phyloP scores from a whole-genome alignment of 768 basidiomycete genomes.

The Roridomyces roridus region DNA sequence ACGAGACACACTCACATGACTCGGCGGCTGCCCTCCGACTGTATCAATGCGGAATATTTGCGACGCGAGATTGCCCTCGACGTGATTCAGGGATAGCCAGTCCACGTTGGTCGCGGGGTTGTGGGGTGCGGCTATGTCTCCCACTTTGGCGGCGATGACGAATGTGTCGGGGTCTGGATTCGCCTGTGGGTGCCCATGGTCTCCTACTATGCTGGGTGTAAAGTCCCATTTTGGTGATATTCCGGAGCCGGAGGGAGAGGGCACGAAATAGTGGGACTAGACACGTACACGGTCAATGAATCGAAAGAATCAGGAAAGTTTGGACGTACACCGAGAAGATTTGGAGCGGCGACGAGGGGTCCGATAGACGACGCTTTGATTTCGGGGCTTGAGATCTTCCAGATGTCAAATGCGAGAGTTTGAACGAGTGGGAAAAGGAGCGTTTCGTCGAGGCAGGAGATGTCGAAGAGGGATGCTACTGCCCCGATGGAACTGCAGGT shows the following conservation, averaged over 20 bases:
- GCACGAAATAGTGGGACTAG: conserved; percentile 49
- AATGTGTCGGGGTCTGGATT: conserved; percentile 10
- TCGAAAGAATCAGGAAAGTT: conserved; percentile 10
- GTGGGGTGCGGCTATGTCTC: conserved; percentile 33
- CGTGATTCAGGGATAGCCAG: conserved; percentile 41
- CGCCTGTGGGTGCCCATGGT: conserved; percentile 27
- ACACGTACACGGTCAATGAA: neutral
- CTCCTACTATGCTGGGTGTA: no score
- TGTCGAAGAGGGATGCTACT: conserved; percentile 58
- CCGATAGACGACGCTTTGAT: conserved; percentile 16
- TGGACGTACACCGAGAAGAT: neutral
- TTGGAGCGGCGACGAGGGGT: neutral
- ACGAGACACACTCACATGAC: conserved; percentile 17
- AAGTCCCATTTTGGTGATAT: conserved; percentile 44
- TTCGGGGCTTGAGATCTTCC: conserved; percentile 29
- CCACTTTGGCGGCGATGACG: conserved; percentile 26
- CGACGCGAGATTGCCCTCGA: conserved; percentile 42
- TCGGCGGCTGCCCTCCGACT: conserved; percentile 37
- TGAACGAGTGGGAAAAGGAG: neutral
- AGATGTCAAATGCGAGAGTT: conserved; percentile 31
- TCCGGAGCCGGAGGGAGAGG: conserved; percentile 35
- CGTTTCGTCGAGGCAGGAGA: conserved; percentile 49
- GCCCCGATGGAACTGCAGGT: conserved; percentile 50
- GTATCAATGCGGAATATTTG: conserved; percentile 26
- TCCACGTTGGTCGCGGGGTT: conserved; percentile 37